These are phyloP conservation scores for Suillus hirtellus DNA, from an alignment of 768 basidiomycete species.

Conservation along the genomic window DNA sequence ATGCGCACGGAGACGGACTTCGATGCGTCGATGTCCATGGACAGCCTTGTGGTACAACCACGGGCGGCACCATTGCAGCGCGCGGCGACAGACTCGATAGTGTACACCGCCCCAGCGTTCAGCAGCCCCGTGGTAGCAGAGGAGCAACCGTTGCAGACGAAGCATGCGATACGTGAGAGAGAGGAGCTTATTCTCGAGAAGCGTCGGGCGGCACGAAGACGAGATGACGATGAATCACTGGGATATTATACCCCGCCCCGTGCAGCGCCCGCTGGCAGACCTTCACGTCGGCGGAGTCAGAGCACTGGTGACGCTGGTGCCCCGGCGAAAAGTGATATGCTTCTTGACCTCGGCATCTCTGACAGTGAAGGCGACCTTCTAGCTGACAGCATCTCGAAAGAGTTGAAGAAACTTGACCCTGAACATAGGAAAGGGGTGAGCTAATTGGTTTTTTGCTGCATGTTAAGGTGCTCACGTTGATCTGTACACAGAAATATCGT, in stretches of 20 bases:
- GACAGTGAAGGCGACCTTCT: conserved; percentile 55
- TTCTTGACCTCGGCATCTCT: conserved; percentile 39
- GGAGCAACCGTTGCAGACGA: conserved; percentile 49
- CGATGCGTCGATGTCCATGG: conserved; percentile 19
- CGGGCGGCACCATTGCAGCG: conserved; percentile 39
- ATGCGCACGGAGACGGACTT: conserved; percentile 32
- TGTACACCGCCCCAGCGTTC: conserved; percentile 31
- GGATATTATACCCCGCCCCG: conserved; percentile 36
- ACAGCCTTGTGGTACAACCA: conserved; percentile 18
- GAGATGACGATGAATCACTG: conserved; percentile 49
- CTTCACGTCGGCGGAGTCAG: conserved; percentile 67
- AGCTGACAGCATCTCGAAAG: conserved; percentile 70
- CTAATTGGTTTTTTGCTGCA: conserved; percentile 10
- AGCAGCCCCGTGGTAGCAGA: conserved; percentile 33
- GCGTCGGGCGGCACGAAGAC: conserved; percentile 58
- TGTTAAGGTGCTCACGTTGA: conserved; percentile 11
- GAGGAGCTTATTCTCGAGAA: conserved; percentile 74
- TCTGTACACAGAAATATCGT: conserved; percentile 64
- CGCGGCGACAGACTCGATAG: conserved; percentile 52
- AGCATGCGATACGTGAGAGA: conserved; percentile 63
- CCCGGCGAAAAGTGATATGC: conserved; percentile 31
- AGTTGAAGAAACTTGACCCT: conserved; percentile 59
- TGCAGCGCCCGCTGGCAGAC: conserved; percentile 40
- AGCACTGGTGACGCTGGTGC: conserved; percentile 75
- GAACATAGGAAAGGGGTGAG: conserved; percentile 29